Evolutionary conservation across 176 grass and related monocot species (phyloP), one percentile per base, ranked within the genome.

Genomic region (Zizania latifolia): DNA sequence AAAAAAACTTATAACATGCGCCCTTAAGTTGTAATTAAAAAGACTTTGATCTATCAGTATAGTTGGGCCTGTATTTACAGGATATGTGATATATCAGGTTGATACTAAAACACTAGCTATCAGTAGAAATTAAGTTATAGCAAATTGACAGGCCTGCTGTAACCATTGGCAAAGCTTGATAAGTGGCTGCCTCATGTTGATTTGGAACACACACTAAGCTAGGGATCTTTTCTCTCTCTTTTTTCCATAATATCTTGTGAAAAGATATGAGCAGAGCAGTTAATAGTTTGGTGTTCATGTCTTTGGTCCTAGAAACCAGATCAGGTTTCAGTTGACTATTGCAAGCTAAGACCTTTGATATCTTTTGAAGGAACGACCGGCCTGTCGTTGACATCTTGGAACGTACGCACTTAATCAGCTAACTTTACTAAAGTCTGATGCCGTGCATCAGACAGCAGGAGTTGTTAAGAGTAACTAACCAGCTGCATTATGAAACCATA

Each of bases 271-370:
- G 61, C 34, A 45, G 27, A 36, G 30, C 71, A 48, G 51, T 10
- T 46, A 82, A 73, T 66, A 72, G 46, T 67, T 87, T 44, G 32
- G 7, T 82, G 68, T 68, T 55, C 33, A 33, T 35, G 27, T 68
- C 33, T 67, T 74, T 53, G 56, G 67, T 87, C 75, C 69, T 69
- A 69, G 61, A 70, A 50, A 78, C 69, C 69, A 62, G 78, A 81
- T 63, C 30, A 45, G 36, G 2, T 59, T 74, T 40, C 70, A 68
- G 74, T 21, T 83, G 61, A 79, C 34, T 13, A 75, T 16, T 74
- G 61, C 61, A 74, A 41, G 61, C 73, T 35, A 80, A 35, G 31
- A 77, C 48, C 53, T 43, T 88, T 66, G 63, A 76, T 41, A 84
- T 58, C 43, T 67, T 64, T 43, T 58, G 65, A 78, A 62, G 35